phyloP scores from a whole-genome alignment of 2,329 filamentous ascomycete genomes.

The Triangularia verruculosa region DNA sequence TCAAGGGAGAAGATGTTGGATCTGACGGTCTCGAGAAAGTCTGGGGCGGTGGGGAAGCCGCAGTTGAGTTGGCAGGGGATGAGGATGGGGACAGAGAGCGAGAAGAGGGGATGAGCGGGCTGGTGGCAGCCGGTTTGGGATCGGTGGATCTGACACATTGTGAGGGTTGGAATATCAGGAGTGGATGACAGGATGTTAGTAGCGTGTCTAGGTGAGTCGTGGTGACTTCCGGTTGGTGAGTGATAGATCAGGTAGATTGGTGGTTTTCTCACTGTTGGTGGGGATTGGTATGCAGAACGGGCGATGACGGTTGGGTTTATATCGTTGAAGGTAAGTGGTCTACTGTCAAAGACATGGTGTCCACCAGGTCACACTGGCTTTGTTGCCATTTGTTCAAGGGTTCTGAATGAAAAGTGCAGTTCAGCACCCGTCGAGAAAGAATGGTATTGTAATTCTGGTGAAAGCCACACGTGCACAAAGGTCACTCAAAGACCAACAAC shows the following conservation, averaged over 20 bases:
- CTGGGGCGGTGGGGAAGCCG: neutral
- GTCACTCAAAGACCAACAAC: neutral
- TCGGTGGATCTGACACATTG: neutral
- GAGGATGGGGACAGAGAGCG: neutral
- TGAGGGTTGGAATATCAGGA: neutral
- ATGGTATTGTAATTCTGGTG: neutral
- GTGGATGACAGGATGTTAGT: neutral
- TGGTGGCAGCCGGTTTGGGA: neutral
- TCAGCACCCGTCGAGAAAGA: neutral
- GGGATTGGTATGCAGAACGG: neutral
- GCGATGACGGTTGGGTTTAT: neutral
- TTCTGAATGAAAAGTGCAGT: neutral
- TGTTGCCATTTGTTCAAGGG: neutral
- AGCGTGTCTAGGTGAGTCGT: neutral
- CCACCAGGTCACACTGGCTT: neutral
- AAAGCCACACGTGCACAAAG: neutral
- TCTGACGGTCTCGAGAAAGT: neutral
- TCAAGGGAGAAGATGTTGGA: neutral
- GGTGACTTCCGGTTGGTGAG: too few relatives aligned
- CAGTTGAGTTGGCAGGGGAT: neutral
- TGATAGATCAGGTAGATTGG: neutral
- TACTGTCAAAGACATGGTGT: neutral
- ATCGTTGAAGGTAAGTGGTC: neutral
- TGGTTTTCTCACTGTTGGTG: neutral
- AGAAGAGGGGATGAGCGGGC: neutral